Evolutionary conservation across 2,329 filamentous ascomycete species (phyloP).

Genomic region (Trichoderma atroviride): DNA sequence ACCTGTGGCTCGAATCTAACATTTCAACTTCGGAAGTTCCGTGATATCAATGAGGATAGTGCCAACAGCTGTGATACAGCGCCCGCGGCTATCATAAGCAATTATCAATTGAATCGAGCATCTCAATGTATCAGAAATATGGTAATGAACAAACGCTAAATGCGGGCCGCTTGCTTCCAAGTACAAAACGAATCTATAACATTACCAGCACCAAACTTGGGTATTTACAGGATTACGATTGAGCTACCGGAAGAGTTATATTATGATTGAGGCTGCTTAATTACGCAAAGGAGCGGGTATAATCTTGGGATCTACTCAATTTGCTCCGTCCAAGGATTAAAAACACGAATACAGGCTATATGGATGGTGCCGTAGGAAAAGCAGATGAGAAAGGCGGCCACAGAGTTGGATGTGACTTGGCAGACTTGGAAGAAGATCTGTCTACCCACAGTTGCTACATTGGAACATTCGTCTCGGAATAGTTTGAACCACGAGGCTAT

Average conservation of each 20-base stretch:
- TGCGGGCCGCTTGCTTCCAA: not conserved
- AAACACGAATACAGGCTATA: no score
- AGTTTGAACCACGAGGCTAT: no score
- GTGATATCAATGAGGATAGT: not conserved
- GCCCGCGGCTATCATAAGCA: not conserved
- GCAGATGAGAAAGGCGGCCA: not conserved
- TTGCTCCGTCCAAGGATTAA: no score
- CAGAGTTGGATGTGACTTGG: not conserved
- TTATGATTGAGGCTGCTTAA: not conserved
- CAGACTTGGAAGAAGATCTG: not conserved
- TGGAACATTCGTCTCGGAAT: not conserved
- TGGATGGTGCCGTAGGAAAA: not conserved
- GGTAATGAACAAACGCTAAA: not conserved
- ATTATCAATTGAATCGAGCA: not conserved
- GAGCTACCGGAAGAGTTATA: not conserved
- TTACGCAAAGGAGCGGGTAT: not conserved
- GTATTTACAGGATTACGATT: not conserved
- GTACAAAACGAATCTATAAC: no score
- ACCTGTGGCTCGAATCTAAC: not conserved
- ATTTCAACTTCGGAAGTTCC: not conserved
- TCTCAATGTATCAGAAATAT: not conserved
- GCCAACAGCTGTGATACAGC: not conserved
- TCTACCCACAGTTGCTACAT: not conserved
- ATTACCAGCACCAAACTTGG: not conserved
- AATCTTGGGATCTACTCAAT: not conserved